These are phyloP conservation scores for Penicillium daleae DNA, from an alignment of 495 filamentous ascomycete species.

Conservation along the genomic window DNA sequence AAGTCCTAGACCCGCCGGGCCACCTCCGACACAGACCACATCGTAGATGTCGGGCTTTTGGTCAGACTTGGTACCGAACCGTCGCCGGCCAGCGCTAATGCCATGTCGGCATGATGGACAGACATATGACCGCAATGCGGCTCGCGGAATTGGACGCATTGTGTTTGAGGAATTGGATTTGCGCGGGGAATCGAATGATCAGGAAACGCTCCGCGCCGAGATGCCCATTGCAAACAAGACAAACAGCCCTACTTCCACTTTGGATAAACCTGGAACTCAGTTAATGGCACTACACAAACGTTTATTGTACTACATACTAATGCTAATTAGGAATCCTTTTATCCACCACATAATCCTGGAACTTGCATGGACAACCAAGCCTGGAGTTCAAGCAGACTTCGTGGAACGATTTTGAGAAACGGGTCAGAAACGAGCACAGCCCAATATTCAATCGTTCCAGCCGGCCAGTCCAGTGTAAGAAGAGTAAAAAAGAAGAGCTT, in stretches of 20 bases:
- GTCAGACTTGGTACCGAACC: conserved; percentile 32
- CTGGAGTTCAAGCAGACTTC: too few relatives aligned
- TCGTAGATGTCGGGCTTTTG: conserved; percentile 70
- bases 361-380: too few relatives aligned
- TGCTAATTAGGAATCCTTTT: too few relatives aligned
- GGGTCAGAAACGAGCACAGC: too few relatives aligned
- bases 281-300: too few relatives aligned
- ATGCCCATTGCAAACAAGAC: conserved; percentile 28
- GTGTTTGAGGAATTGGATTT: conserved; percentile 20
- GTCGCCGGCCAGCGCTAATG: conserved; percentile 30
- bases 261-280: too few relatives aligned
- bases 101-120: conserved; percentile 47
- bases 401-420: too few relatives aligned
- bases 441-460: too few relatives aligned
- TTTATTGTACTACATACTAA: too few relatives aligned
- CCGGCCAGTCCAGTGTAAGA: too few relatives aligned
- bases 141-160: conserved; percentile 44
- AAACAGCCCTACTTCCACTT: conserved; percentile 22
- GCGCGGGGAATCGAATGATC: conserved; percentile 22
- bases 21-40: conserved; percentile 93
- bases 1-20: conserved; percentile 91
- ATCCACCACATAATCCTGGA: too few relatives aligned
- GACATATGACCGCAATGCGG: conserved; percentile 43
- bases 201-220: conserved; percentile 10
- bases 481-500: too few relatives aligned